phyloP scores from a whole-genome alignment of 2,329 filamentous ascomycete genomes.

The Monosporascus cannonballus region DNA sequence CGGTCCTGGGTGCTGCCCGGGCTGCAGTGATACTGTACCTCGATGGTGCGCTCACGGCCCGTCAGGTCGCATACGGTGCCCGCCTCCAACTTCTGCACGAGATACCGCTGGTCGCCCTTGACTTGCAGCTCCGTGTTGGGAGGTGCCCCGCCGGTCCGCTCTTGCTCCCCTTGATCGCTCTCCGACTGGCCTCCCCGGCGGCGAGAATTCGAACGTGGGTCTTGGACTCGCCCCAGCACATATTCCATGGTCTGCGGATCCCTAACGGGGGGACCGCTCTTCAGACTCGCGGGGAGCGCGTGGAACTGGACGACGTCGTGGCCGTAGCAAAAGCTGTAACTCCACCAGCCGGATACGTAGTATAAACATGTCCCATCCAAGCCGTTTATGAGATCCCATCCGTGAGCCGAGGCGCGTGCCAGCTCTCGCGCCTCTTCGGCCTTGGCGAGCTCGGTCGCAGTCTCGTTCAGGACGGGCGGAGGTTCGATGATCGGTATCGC shows the following conservation, averaged over 20 bases:
- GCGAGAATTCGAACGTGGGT: slow-evolving; percentile 17
- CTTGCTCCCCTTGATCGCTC: slow-evolving; percentile 11
- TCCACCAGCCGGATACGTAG: slow-evolving; percentile 85
- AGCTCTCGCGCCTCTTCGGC: slow-evolving; percentile 78
- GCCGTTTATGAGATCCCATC: slow-evolving; percentile 72
- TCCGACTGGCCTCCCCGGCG: slow-evolving; percentile 15
- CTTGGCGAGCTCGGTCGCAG: slow-evolving; percentile 59
- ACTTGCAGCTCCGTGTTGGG: slow-evolving; percentile 64
- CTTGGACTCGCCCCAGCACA: slow-evolving; percentile 59
- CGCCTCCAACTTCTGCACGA: slow-evolving; percentile 73
- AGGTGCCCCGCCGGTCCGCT: slow-evolving; percentile 18
- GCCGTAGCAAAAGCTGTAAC: slow-evolving; percentile 90
- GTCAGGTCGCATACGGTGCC: slow-evolving; percentile 86
- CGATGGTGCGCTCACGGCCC: slow-evolving; percentile 71
- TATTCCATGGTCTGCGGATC: slow-evolving; percentile 73
- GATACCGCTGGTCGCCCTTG: slow-evolving; percentile 77
- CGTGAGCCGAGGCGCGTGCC: slow-evolving; percentile 66
- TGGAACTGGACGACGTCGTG: slow-evolving; percentile 87
- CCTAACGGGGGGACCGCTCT: slow-evolving; percentile 67
- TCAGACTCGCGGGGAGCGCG: slow-evolving; percentile 61
- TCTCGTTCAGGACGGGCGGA: slow-evolving; percentile 52
- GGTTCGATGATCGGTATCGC: slow-evolving; percentile 67
- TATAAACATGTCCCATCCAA: slow-evolving; percentile 80
- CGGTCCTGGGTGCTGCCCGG: slow-evolving; percentile 66
- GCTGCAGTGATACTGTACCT: slow-evolving; percentile 76